Evolutionary conservation across 1,284 basidiomycete species (phyloP).

Genomic region (Stygiomarasmius scandens): DNA sequence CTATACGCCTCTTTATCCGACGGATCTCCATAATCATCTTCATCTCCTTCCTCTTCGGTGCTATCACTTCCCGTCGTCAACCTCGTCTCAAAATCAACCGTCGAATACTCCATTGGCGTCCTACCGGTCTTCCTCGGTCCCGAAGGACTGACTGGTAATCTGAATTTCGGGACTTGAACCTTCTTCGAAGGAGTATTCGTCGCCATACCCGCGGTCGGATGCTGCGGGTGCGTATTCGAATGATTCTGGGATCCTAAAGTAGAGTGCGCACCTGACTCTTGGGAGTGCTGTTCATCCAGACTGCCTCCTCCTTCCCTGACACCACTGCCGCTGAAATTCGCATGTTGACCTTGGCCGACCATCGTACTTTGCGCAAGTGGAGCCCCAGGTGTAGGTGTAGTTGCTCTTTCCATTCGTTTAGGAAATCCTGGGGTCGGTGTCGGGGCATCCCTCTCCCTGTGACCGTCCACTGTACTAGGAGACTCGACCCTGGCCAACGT

Average conservation of each 20-base stretch:
- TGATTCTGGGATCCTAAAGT: constrained; percentile 35
- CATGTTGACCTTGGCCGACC: background rate
- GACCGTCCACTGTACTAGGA: background rate
- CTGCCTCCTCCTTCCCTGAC: background rate
- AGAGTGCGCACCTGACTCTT: constrained; percentile 15
- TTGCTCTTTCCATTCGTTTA: background rate
- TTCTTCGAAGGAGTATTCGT: background rate
- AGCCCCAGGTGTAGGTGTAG: constrained; percentile 1
- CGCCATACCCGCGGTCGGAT: background rate
- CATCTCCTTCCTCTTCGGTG: constrained; percentile 1
- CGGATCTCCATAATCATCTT: constrained; percentile 27
- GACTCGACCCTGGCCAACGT: background rate
- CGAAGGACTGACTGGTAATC: constrained; percentile 6
- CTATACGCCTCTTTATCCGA: constrained; percentile 32
- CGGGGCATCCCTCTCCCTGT: background rate
- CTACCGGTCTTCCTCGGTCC: background rate
- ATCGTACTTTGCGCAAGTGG: background rate
- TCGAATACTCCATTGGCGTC: constrained; percentile 51
- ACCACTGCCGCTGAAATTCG: background rate
- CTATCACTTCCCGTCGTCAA: constrained; percentile 58
- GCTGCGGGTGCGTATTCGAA: constrained; percentile 31
- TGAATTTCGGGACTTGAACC: constrained; percentile 2
- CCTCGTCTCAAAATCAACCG: constrained; percentile 75
- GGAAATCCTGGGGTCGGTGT: background rate
- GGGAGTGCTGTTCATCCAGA: background rate